Base-by-base conservation (phyloP, 176 grass and related monocot genomes). In the Phragmites australis region DNA sequence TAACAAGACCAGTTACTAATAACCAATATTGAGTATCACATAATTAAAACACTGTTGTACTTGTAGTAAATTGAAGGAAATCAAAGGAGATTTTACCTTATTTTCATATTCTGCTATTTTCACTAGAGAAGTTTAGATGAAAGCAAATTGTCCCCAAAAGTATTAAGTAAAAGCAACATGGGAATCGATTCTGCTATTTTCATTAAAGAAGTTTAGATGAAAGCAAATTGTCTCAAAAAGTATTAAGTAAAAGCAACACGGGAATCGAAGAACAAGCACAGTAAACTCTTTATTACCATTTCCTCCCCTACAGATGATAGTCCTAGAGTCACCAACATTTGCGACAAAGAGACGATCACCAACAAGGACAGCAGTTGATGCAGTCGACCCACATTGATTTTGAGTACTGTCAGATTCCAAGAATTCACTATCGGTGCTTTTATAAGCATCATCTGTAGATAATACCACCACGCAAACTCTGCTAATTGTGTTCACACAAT, bases 281-380 rank as follows among this genome's bases (percentile, higher is more conserved):
- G 26, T 59, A 56, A 85, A 80, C 6, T 16, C 14, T 5, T 58
- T 1, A 57, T 87, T 83, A 90, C 88, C 88, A 76, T 87, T 80
- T 83, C 88, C 88, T 45, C 69, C 88, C 80, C 88, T 79, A 70
- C 88, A 87, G 40, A 90, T 79, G 40, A 90, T 80, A 70, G 46
- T 84, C 69, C 88, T 87, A 30, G 88, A 90, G 75, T 90, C 88
- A 30, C 88, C 88, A 83, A 90, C 88, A 53, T 90, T 90, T 46
- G 88, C 88, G 1, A 87, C 88, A 75, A 87, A 83, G 12, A 90
- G 80, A 43, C 84, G 84, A 18, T 90, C 69, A 14, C 88, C 88
- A 0, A 90, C 80, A 80, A 90, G 84, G 23, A 90, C 55, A 90
- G 84, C 84, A 61, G 84, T 90, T 41, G 88, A 90, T 41, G 88